Evolutionary conservation across 257 asterid genomes (phyloP), one percentile per base, ranked within the genome.

Genomic region (Solanum virginianum): DNA sequence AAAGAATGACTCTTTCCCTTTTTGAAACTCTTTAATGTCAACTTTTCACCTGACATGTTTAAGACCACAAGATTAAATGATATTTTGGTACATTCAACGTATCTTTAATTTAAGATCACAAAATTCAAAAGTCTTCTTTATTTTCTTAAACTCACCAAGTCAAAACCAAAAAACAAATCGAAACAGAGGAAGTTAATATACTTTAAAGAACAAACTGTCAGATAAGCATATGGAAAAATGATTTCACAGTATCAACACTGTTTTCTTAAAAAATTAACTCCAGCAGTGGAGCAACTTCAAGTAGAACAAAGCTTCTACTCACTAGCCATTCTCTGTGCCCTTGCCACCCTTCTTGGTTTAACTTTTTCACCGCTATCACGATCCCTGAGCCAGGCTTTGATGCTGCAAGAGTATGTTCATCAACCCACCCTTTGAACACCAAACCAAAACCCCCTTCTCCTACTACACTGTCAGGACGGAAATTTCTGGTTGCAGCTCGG

Each of bases 391-490:
- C 87, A 9, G 79, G 84, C 84, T 79, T 85, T 77, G 87, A 85
- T 49, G 87, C 84, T 62, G 54, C 87, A 80, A 80, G 84, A 36
- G 84, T 72, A 49, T 63, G 71, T 57, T 85, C 87, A 2, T 85
- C 87, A 4, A 85, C 87, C 84, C 84, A 85, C 12, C 87, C 87
- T 51, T 85, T 85, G 83, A 72, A 85, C 14, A 85, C 87, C 15
- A 80, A 85, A 29, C 87, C 87, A 4, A 75, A 77, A 41, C 80
- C 87, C 55, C 84, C 87, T 85, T 24, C 77, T 49, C 84, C 99
- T 81, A 96, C 86, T 20, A 96, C 97, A 45, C 99, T 93, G 84
- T 96, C 99, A 0, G 95, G 95, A 43, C 99, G 94, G 72, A 96
- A 96, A 87, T 96, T 96, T 82, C 97, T 89, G 0, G 99, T 96